These are phyloP conservation scores for Selenicereus undatus DNA, from an alignment of 148 eudicot species.

Conservation along the genomic window DNA sequence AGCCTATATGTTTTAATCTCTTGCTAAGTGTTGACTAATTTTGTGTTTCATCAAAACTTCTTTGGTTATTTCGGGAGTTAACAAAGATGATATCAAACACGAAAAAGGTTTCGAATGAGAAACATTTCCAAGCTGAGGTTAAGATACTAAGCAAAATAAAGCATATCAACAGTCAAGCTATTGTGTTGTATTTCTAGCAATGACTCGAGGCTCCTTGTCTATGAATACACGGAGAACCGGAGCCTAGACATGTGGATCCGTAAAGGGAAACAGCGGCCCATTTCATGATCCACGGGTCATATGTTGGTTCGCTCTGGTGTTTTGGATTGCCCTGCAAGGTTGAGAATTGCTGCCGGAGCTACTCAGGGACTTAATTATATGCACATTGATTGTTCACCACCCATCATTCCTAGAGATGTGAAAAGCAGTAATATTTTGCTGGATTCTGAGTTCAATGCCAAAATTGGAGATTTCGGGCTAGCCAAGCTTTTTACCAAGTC, in stretches of 20 bases:
- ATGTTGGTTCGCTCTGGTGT: too few species aligned
- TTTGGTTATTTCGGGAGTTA: too few species aligned
- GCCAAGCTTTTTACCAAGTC: slow-evolving; percentile 34
- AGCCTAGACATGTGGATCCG: slow-evolving; percentile 63
- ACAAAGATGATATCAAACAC: too few species aligned
- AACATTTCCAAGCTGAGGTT: slow-evolving; percentile 37
- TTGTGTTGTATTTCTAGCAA: slow-evolving; percentile 65
- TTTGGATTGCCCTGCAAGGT: slow-evolving; percentile 47
- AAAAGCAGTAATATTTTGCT: slow-evolving; percentile 55
- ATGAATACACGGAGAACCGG: slow-evolving; percentile 67
- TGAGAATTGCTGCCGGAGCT: slow-evolving; percentile 50
- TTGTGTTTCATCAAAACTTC: too few species aligned
- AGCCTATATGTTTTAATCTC: too few species aligned
- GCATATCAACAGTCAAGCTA: slow-evolving; percentile 66
- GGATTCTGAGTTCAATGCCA: slow-evolving; percentile 46
- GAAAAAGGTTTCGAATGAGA: too few species aligned
- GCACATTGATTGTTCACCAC: slow-evolving; percentile 52
- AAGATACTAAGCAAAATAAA: slow-evolving; percentile 48
- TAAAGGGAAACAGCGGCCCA: slow-evolving; percentile 35
- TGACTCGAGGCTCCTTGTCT: slow-evolving; percentile 53
- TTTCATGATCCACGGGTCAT: background rate
- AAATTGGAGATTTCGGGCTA: slow-evolving; percentile 56
- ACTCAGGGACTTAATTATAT: slow-evolving; percentile 55
- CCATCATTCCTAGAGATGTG: slow-evolving; percentile 50
- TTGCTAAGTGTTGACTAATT: too few species aligned